These are phyloP conservation scores for Colletotrichum theobromicola DNA, from an alignment of 2,329 filamentous ascomycete genomes.

Conservation along the genomic window DNA sequence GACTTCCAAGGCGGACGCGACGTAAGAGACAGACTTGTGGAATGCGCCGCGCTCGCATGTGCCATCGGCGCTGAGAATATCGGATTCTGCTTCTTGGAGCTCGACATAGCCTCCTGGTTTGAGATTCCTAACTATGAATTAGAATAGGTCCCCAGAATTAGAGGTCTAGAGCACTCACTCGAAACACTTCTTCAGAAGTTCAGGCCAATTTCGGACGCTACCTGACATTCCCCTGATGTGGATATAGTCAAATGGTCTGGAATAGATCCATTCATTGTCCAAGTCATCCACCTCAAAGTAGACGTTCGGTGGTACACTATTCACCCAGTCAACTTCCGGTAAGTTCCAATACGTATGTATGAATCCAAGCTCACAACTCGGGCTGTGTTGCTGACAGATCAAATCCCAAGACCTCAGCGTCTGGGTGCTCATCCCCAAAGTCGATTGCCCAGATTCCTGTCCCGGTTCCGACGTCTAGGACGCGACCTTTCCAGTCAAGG, in stretches of 20 bases:
- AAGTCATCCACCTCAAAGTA: slow-evolving; percentile 45
- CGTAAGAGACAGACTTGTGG: slow-evolving; percentile 39
- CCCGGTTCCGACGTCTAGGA: slow-evolving; percentile 37
- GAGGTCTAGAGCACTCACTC: background rate
- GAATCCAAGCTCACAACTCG: slow-evolving; percentile 28
- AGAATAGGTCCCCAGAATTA: background rate
- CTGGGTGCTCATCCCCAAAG: slow-evolving; percentile 35
- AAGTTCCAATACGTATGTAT: background rate
- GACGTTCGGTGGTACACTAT: slow-evolving; percentile 46
- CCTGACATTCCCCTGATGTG: slow-evolving; percentile 35
- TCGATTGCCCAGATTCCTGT: slow-evolving; percentile 38
- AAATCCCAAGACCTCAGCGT: slow-evolving; percentile 39
- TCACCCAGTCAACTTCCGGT: background rate
- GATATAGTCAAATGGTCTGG: slow-evolving; percentile 38
- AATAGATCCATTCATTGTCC: slow-evolving; percentile 37
- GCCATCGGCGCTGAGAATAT: slow-evolving; percentile 44
- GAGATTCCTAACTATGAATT: slow-evolving; percentile 27
- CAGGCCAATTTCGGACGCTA: slow-evolving; percentile 24
- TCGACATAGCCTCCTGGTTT: slow-evolving; percentile 50
- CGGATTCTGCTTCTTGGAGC: slow-evolving; percentile 45
- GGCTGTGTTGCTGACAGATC: slow-evolving; percentile 48
- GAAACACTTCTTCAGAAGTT: background rate
- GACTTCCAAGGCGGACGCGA: slow-evolving; percentile 43
- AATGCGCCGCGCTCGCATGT: slow-evolving; percentile 33
- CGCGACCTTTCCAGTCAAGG: slow-evolving; percentile 6